A percentile compares a stretch with the other conserved stretches of the same genome.
These are phyloP conservation scores for Russula griseocarnosa DNA, from an alignment of 768 basidiomycete genomes.

Conservation along the genomic window DNA sequence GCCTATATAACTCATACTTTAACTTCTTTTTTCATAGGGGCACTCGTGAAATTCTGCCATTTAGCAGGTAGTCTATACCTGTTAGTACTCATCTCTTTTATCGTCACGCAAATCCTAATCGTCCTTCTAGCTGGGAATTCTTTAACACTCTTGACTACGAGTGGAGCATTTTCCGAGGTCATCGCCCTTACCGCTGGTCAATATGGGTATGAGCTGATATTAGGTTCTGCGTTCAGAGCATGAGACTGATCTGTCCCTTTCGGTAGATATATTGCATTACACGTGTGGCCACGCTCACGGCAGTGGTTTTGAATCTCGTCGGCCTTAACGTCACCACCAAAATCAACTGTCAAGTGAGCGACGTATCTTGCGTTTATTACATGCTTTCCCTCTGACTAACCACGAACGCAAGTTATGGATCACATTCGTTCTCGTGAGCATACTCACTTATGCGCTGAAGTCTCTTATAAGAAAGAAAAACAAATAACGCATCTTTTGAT, in stretches of 20 bases:
- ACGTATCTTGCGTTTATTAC: not conserved
- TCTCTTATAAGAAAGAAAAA: not conserved
- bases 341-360: not conserved
- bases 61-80: not conserved
- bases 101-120: not conserved
- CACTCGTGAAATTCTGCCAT: not conserved
- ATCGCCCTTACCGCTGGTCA: not conserved
- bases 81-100: not conserved
- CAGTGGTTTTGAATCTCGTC: not conserved
- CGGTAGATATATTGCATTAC: not conserved
- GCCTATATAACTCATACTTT: not conserved
- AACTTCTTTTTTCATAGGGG: not conserved
- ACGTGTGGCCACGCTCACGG: not conserved
- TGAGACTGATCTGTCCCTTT: not conserved
- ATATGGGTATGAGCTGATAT: not conserved
- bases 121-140: not conserved
- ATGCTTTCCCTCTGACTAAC: not conserved
- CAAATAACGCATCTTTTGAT: not conserved
- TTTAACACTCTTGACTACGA: not conserved
- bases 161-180: not conserved
- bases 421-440: not conserved
- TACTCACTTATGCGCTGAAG: not conserved
- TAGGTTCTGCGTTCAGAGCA: not conserved
- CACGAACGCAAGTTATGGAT: not conserved
- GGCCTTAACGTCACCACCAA: not conserved